These are phyloP conservation scores for Hippophae gyantsensis DNA, from an alignment of 306 rosid genomes.

Conservation along the genomic window DNA sequence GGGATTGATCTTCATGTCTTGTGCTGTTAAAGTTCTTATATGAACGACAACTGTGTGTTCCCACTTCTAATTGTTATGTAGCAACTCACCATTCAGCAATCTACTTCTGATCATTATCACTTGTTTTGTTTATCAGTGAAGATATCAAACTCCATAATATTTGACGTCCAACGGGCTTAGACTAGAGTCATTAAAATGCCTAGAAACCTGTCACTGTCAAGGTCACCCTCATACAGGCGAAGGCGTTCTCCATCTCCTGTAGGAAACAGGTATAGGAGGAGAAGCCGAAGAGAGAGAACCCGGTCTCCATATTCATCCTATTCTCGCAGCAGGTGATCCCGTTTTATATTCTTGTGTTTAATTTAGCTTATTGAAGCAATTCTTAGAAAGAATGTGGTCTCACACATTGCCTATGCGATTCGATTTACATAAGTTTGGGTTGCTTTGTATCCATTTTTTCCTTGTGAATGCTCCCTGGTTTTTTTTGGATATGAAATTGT, in stretches of 20 bases:
- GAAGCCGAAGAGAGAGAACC: conserved; percentile 75
- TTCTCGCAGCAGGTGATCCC: conserved; percentile 81
- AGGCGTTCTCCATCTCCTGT: conserved; percentile 79
- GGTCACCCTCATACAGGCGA: conserved; percentile 73
- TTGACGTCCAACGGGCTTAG: no score
- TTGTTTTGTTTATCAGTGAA: no score
- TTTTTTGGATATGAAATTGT: conserved; percentile 12
- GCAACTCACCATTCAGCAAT: no score
- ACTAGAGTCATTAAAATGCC: conserved; percentile 39
- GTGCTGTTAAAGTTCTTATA: no score
- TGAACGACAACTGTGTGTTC: no score
- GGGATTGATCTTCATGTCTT: no score
- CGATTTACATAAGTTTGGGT: conserved; percentile 24
- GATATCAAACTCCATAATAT: no score
- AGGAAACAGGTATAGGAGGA: conserved; percentile 57
- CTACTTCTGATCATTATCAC: no score
- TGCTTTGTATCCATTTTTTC: conserved; percentile 24
- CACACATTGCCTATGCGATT: conserved; percentile 22
- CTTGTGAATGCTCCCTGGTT: conserved; percentile 11
- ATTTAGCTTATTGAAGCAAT: conserved; percentile 11
- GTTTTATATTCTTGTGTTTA: conserved; percentile 34
- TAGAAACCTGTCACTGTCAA: conserved; percentile 72
- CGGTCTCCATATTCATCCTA: conserved; percentile 73
- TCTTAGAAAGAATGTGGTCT: conserved; percentile 24
- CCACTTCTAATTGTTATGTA: no score